Evolutionary conservation across 1,139 yeast species (phyloP).

Genomic region (Blastobotrys arbuscula): DNA sequence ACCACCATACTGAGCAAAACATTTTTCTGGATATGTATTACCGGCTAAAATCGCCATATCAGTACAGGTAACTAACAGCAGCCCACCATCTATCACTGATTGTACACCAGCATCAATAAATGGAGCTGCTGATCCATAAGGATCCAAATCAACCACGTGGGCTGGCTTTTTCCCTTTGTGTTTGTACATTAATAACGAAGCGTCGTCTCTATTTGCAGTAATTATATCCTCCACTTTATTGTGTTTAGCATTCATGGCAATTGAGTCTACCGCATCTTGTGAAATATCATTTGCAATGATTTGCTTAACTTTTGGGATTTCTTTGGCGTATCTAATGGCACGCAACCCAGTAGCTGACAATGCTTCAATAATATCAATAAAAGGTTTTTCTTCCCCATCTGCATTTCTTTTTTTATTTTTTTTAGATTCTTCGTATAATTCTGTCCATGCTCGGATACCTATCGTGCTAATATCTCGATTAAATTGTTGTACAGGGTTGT

Average conservation of each 20-base stretch:
- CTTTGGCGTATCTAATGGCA: slow-evolving; percentile 89
- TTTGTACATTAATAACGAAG: slow-evolving; percentile 70
- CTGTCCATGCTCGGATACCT: slow-evolving; percentile 82
- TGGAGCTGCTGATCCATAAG: slow-evolving; percentile 96
- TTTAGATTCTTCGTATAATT: slow-evolving; percentile 41
- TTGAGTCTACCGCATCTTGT: slow-evolving; percentile 80
- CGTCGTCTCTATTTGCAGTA: slow-evolving; percentile 74
- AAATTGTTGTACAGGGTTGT: slow-evolving; percentile 94
- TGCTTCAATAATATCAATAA: slow-evolving; percentile 74
- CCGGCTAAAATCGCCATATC: slow-evolving; percentile 96
- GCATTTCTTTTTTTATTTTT: slow-evolving; percentile 27
- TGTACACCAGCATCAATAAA: slow-evolving; percentile 89
- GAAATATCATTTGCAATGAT: slow-evolving; percentile 87
- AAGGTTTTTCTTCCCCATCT: slow-evolving; percentile 35
- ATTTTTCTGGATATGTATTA: slow-evolving; percentile 92
- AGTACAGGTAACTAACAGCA: slow-evolving; percentile 87
- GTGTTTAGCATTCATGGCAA: slow-evolving; percentile 61
- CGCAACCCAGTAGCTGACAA: slow-evolving; percentile 92
- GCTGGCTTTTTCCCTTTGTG: slow-evolving; percentile 35
- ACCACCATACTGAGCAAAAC: slow-evolving; percentile 95
- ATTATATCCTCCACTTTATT: slow-evolving; percentile 56
- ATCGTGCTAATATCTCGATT: slow-evolving; percentile 85
- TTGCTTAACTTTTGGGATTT: slow-evolving; percentile 64
- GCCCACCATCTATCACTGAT: slow-evolving; percentile 72
- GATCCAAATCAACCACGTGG: slow-evolving; percentile 89